Conservation (phyloP, 441 rosid genomes). For the Populus hybrid region DNA sequence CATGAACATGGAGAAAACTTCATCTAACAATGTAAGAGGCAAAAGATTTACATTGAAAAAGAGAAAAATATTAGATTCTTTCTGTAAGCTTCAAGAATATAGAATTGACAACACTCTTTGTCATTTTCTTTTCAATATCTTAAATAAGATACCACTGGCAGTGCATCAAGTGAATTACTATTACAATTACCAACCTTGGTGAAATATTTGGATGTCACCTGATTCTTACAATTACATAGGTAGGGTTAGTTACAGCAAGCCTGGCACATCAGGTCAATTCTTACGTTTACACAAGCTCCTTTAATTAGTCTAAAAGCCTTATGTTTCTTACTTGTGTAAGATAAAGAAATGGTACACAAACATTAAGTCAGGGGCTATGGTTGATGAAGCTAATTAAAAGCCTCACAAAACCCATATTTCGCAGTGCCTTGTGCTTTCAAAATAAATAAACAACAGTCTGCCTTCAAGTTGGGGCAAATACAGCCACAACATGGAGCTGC, state of each 20-base stretch:
- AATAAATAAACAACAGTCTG: background rate
- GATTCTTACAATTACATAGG: background rate
- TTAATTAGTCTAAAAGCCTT: background rate
- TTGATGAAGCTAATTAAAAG: background rate
- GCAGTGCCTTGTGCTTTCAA: background rate
- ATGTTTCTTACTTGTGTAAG: background rate
- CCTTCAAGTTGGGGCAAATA: background rate
- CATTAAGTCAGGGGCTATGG: no score
- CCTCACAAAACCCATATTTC: background rate
- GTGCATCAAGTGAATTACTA: background rate
- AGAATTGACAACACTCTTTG: background rate
- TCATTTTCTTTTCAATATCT: background rate
- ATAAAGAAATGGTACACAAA: background rate
- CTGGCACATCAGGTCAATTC: background rate
- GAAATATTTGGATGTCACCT: background rate
- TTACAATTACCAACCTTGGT: background rate
- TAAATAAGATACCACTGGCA: background rate
- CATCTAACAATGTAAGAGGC: background rate
- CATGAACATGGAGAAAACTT: background rate
- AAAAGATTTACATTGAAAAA: background rate
- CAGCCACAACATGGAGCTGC: background rate
- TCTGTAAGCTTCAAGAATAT: background rate
- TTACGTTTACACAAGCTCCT: background rate
- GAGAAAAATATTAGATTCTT: background rate
- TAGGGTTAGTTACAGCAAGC: background rate